Percentiles rank a stretch among this genome's conserved stretches.
phyloP scores from a whole-genome alignment of 768 basidiomycete species.

The Macrolepiota albuminosa region DNA sequence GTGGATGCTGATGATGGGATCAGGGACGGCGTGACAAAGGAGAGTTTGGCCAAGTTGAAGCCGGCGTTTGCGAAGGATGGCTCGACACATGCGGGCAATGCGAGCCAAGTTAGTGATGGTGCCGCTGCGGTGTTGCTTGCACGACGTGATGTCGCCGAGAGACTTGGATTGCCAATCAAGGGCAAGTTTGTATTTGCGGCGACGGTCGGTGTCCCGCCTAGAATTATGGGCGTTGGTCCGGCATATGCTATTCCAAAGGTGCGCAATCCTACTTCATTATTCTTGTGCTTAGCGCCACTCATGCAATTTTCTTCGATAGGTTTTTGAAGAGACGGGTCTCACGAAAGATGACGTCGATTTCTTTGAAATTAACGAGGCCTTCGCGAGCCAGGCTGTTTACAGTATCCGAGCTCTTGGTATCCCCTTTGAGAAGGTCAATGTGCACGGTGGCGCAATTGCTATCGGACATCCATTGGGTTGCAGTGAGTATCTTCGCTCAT shows the following conservation, averaged over 20 bases:
- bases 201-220: not conserved
- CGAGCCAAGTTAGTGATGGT: not conserved
- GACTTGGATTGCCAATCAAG: not conserved
- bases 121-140: not conserved
- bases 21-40: conserved; percentile 76
- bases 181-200: not conserved
- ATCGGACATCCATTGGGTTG: conserved; percentile 86
- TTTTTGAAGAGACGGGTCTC: conserved; percentile 63
- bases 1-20: conserved; percentile 86
- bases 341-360: conserved; percentile 75
- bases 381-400: conserved; percentile 80
- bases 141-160: not conserved
- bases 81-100: conserved; percentile 32
- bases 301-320: conserved; percentile 9
- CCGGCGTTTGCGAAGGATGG: conserved; percentile 77
- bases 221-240: not conserved
- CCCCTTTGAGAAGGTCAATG: conserved; percentile 75
- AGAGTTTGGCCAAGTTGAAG: conserved; percentile 77
- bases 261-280: not conserved
- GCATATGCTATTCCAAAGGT: not conserved
- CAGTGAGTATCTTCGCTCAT: conserved; percentile 42
- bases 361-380: conserved; percentile 91
- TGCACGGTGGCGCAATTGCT: conserved; percentile 86
- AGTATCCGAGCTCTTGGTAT: conserved; percentile 65
- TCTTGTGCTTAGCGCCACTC: too few relatives aligned